Base-by-base conservation (phyloP, 768 basidiomycete species). In the Podaxis sp. region DNA sequence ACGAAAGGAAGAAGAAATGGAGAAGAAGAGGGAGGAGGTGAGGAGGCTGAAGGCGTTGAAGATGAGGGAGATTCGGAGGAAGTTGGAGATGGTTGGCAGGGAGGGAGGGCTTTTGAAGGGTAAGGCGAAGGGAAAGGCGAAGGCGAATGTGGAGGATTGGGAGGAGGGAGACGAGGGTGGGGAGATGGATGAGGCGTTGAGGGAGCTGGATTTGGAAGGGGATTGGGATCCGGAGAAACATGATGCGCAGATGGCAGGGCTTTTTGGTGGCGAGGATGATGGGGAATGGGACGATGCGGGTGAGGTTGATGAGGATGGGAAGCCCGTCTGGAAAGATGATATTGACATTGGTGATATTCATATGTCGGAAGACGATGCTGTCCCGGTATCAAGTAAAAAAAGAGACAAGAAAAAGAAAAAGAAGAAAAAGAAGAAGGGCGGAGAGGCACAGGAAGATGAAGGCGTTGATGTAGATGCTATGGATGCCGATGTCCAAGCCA, bases 251-350 rank as follows among this genome's bases (percentile, higher is more conserved):
- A 94, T 99, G 89, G 78, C 82, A 0, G 81, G 78, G 21, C 70
- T 98, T 25, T 92, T 94, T 64, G 68, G 63, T 32, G 78, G 77
- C 5, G 71, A 63, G 7, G 72, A 64, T 7, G 67, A 56, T 7
- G 66, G 46, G 5, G 60, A 38, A 21, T 71, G 69, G 71, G 72
- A 82, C 2, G 79, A 77, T 37, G 71, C 62, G n/a, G 73, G 73
- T 4, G 57, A 63, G 42, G 57, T 70, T 65, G 73, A 72, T 32
- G 79, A 78, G n/a, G 73, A 71, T 36, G 75, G 72, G 63, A 96
- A 96, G 73, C 97, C 97, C 2, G 74, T 76, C 0, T 99, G 96
- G 96, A 89, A 91, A 44, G 91, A 97, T 63, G 94, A 97, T 66
- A 85, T 95, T 59, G 86, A 93, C 64, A 82, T 95, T 50, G 81